phyloP scores from a whole-genome alignment of 1,284 basidiomycete genomes.

The Apiotrichum montevideense region DNA sequence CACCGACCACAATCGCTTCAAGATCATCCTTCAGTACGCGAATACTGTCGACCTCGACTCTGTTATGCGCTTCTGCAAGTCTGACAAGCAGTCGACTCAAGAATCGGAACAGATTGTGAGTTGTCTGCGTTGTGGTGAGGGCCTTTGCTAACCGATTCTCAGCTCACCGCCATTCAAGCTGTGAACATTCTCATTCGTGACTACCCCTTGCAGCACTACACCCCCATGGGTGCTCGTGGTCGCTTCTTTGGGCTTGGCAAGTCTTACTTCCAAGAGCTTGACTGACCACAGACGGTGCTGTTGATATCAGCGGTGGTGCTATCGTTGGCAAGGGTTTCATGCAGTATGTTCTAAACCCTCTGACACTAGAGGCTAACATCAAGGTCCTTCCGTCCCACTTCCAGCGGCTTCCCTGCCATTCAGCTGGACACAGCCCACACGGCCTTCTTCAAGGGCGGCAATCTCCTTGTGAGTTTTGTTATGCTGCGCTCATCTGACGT shows the following conservation, averaged over 20 bases:
- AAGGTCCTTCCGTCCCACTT: conserved; percentile 34
- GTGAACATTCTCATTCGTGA: conserved; percentile 44
- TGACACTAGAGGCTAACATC: too few species aligned
- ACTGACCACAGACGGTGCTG: conserved; percentile 16
- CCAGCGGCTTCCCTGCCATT: conserved; percentile 24
- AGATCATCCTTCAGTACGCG: conserved; percentile 34
- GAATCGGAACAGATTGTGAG: conserved; percentile 22
- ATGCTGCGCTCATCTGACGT: too few species aligned
- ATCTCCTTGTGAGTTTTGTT: conserved; percentile 18
- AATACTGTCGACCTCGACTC: conserved; percentile 35
- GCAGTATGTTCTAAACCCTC: conserved; percentile 16
- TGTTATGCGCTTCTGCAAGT: conserved; percentile 35
- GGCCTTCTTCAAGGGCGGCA: conserved; percentile 41
- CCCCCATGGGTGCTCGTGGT: conserved; percentile 41
- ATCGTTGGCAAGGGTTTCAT: conserved; percentile 43
- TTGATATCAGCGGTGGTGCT: conserved; percentile 34
- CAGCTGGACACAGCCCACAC: conserved; percentile 47
- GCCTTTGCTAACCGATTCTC: too few species aligned
- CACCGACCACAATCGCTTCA: conserved; percentile 39
- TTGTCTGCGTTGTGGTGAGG: too few species aligned
- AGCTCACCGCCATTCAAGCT: conserved; percentile 37
- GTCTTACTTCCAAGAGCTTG: too few species aligned
- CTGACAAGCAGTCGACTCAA: conserved; percentile 32
- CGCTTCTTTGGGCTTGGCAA: conserved; percentile 32
- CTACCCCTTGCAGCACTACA: conserved; percentile 30